These are phyloP conservation scores for Amanita muscaria DNA, from an alignment of 768 basidiomycete genomes.

Conservation along the genomic window DNA sequence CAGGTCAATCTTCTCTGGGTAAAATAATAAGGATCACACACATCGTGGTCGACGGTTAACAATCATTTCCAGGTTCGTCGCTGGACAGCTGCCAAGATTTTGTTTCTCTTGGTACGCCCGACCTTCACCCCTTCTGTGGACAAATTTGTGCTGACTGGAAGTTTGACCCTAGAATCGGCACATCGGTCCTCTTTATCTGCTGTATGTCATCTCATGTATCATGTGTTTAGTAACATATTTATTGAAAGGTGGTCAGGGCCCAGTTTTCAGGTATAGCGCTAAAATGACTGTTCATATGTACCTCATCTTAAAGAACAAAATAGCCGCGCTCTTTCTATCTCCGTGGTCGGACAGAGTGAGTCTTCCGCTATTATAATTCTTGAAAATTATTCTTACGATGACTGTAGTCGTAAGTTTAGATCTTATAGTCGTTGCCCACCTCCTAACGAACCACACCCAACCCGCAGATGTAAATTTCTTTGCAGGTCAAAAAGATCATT, in stretches of 20 bases:
- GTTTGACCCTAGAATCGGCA: slow-evolving; percentile 20
- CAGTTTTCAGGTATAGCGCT: too few species aligned
- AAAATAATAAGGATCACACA: too few species aligned
- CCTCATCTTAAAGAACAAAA: neutral
- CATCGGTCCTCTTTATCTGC: slow-evolving; percentile 17
- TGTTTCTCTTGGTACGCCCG: slow-evolving; percentile 18
- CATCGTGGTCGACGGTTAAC: too few species aligned
- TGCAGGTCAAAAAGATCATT: too few species aligned
- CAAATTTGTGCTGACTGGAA: neutral
- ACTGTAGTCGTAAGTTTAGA: slow-evolving; percentile 8
- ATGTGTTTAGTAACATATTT: neutral
- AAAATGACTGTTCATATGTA: too few species aligned
- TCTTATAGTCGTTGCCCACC: neutral
- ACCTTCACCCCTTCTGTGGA: neutral
- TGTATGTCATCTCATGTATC: slow-evolving; percentile 14
- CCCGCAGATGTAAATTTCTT: neutral
- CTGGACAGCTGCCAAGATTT: slow-evolving; percentile 15
- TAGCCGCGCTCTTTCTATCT: neutral
- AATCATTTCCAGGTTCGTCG: slow-evolving; percentile 16
- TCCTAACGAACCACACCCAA: too few species aligned
- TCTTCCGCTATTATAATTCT: neutral
- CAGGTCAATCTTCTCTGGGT: slow-evolving; percentile 24
- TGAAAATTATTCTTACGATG: too few species aligned
- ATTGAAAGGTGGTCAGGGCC: too few species aligned
- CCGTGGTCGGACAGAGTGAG: neutral